Percentiles rank a stretch among this genome's conserved stretches.
These are phyloP conservation scores for Anthostomella pinea DNA, from an alignment of 2,329 filamentous ascomycete genomes.

Conservation along the genomic window DNA sequence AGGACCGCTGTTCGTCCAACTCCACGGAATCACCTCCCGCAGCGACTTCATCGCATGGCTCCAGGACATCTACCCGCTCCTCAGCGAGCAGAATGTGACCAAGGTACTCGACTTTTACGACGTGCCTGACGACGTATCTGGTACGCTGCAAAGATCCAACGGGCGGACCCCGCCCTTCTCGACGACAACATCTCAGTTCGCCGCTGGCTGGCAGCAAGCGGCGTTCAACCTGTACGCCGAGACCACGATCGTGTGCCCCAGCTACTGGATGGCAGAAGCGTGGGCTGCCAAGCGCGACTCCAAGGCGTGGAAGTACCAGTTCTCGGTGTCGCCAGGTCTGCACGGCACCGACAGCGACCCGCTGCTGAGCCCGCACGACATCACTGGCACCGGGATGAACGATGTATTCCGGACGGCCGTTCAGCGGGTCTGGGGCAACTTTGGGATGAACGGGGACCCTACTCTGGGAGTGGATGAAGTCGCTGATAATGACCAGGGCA, in stretches of 20 bases:
- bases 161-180: slow-evolving; percentile 42
- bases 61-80: slow-evolving; percentile 31
- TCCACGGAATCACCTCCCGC: slow-evolving; percentile 33
- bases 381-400: slow-evolving; percentile 16
- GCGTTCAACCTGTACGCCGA: slow-evolving; percentile 53
- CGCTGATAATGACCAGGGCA: slow-evolving; percentile 25
- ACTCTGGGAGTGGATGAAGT: slow-evolving; percentile 34
- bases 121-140: slow-evolving; percentile 20
- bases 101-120: slow-evolving; percentile 32
- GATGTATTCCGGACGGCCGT: slow-evolving; percentile 35
- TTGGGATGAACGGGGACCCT: slow-evolving; percentile 41
- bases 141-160: slow-evolving; percentile 36
- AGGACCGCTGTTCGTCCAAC: slow-evolving; percentile 35
- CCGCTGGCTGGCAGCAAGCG: slow-evolving; percentile 53
- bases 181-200: slow-evolving; percentile 46
- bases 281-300: slow-evolving; percentile 32
- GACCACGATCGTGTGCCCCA: slow-evolving; percentile 52
- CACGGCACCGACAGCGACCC: slow-evolving; percentile 39
- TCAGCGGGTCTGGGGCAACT: slow-evolving; percentile 45
- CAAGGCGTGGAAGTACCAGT: slow-evolving; percentile 47
- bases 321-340: slow-evolving; percentile 39
- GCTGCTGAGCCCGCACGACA: slow-evolving; percentile 31
- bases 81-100: slow-evolving; percentile 31
- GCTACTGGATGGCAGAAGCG: slow-evolving; percentile 53
- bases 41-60: slow-evolving; percentile 32